phyloP scores from a whole-genome alignment of 169 alveolate species.

The Eimeria sp. region DNA sequence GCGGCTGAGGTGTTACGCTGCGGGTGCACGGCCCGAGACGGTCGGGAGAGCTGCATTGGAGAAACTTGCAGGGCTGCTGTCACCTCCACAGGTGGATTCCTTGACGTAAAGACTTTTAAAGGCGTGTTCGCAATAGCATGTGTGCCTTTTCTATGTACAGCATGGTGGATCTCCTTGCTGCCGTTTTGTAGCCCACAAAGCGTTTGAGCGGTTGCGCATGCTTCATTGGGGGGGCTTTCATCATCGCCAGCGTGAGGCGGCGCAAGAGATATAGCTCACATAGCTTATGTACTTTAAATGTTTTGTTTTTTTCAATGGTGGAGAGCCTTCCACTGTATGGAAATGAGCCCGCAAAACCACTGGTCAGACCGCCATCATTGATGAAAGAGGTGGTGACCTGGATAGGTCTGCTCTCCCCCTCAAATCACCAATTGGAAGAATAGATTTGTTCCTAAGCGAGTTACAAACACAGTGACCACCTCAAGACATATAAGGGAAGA shows the following conservation, averaged over 20 bases:
- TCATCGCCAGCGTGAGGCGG: background rate
- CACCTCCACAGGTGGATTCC: background rate
- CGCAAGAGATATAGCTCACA: background rate
- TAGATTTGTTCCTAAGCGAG: background rate
- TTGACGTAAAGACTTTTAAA: background rate
- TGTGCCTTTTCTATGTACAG: background rate
- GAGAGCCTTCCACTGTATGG: background rate
- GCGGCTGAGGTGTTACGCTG: background rate
- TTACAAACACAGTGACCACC: background rate
- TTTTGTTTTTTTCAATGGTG: background rate
- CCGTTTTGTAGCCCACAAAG: background rate
- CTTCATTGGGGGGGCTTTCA: background rate
- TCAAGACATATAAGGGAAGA: background rate
- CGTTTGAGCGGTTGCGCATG: background rate
- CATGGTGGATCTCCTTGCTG: background rate
- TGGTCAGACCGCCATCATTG: slow-evolving; percentile 13
- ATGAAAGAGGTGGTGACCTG: background rate
- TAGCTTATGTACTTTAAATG: background rate
- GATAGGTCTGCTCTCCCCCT: too few species aligned
- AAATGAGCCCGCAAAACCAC: background rate
- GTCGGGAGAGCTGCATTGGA: background rate
- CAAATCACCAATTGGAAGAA: background rate
- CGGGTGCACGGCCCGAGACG: background rate
- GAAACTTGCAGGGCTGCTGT: background rate
- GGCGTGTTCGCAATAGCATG: background rate